Conservation (phyloP, 2,329 filamentous ascomycete species). For the Aspergillus sp. region DNA sequence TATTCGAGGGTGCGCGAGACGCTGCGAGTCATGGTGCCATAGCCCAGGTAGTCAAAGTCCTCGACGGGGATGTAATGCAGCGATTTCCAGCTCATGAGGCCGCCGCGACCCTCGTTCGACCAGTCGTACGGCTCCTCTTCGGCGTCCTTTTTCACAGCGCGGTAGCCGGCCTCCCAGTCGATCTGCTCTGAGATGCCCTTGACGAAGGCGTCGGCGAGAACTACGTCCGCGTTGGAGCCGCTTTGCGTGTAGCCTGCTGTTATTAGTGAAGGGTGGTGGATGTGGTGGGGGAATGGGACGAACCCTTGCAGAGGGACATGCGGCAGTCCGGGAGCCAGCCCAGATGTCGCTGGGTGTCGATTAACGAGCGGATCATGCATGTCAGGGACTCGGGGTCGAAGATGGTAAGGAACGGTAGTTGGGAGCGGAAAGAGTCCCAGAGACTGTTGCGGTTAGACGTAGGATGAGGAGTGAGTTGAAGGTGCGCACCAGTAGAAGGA, state of each 20-base stretch:
- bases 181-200: conserved; percentile 63
- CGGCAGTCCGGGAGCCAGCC: conserved; percentile 72
- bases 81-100: conserved; percentile 66
- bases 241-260: conserved; percentile 64
- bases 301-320: conserved; percentile 65
- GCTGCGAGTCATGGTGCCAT: conserved; percentile 67
- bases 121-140: conserved; percentile 68
- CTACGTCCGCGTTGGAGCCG: conserved; percentile 68
- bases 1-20: conserved; percentile 74
- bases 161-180: conserved; percentile 66
- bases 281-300: not conserved
- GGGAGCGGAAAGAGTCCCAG: conserved; percentile 68
- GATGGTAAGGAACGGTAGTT: conserved; percentile 66
- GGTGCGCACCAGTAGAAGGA: conserved; percentile 63
- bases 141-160: conserved; percentile 67
- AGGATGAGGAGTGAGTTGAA: not conserved
- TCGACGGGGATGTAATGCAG: conserved; percentile 69
- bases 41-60: conserved; percentile 64
- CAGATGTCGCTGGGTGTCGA: conserved; percentile 67
- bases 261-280: not conserved
- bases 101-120: conserved; percentile 67
- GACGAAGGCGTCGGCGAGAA: conserved; percentile 65
- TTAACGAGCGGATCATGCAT: conserved; percentile 65
- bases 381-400: conserved; percentile 61
- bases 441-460: conserved; percentile 37